phyloP scores from a whole-genome alignment of 2,329 filamentous ascomycete species.

The Dothideomycetes sp. region DNA sequence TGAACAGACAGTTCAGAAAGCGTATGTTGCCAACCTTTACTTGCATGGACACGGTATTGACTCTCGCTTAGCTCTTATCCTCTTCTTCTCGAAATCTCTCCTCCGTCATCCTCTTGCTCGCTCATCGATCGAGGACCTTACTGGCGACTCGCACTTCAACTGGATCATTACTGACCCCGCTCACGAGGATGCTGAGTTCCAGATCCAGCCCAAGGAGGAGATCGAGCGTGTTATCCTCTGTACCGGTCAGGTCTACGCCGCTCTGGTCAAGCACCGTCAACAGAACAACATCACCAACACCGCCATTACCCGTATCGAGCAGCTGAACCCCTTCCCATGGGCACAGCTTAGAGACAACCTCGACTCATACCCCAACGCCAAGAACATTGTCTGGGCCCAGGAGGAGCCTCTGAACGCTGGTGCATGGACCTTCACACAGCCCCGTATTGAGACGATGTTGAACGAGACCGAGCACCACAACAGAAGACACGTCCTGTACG shows the following conservation, averaged over 20 bases:
- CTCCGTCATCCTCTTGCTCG: slow-evolving; percentile 89
- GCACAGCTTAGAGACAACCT: slow-evolving; percentile 93
- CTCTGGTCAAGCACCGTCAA: slow-evolving; percentile 82
- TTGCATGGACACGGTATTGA: slow-evolving; percentile 15
- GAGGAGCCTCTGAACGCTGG: slow-evolving; percentile 97
- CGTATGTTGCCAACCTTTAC: slow-evolving; percentile 50
- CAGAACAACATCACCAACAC: slow-evolving; percentile 81
- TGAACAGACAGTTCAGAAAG: slow-evolving; percentile 99
- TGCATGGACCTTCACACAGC: slow-evolving; percentile 95
- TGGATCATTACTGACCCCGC: slow-evolving; percentile 92
- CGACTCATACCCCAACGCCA: slow-evolving; percentile 91
- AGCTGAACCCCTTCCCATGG: slow-evolving; percentile 99
- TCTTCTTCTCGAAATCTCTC: slow-evolving; percentile 98
- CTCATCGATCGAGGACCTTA: slow-evolving; percentile 84
- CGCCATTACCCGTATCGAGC: slow-evolving; percentile 90
- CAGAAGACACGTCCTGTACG: slow-evolving; percentile 94
- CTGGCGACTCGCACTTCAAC: slow-evolving; percentile 82
- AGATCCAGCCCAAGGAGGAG: slow-evolving; percentile 69
- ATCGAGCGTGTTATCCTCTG: slow-evolving; percentile 93
- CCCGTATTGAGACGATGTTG: slow-evolving; percentile 89
- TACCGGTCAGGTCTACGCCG: slow-evolving; percentile 86
- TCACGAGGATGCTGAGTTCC: slow-evolving; percentile 55
- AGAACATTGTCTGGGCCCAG: slow-evolving; percentile 95
- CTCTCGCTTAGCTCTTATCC: slow-evolving; percentile 60
- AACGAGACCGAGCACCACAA: slow-evolving; percentile 90